phyloP scores from a whole-genome alignment of 495 filamentous ascomycete species.

The Talaromyces liani region DNA sequence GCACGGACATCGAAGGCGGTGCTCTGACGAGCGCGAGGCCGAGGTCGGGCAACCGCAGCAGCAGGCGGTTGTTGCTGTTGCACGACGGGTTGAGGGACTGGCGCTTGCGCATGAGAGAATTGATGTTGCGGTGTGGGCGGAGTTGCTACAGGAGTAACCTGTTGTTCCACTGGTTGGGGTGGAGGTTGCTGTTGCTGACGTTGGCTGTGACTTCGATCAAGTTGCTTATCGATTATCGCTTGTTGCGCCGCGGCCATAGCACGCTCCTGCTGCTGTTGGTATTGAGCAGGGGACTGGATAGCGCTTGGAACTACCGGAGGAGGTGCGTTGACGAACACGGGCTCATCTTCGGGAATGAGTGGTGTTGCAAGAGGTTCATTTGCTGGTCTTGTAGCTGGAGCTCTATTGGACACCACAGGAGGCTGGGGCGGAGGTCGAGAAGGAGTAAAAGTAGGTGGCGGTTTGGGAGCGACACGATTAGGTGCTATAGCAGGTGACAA shows the following conservation, averaged over 20 bases:
- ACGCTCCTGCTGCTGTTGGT: constrained; percentile 82
- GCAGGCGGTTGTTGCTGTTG: constrained; percentile 17
- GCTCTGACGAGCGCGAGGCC: constrained; percentile 69
- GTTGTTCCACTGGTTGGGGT: constrained; percentile 21
- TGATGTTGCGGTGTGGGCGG: constrained; percentile 50
- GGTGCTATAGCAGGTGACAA: constrained; percentile 28
- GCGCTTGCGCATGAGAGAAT: constrained; percentile 26
- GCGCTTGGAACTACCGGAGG: constrained; percentile 22
- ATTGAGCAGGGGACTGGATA: constrained; percentile 42
- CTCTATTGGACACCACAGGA: constrained; percentile 28
- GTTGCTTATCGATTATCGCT: constrained; percentile 46
- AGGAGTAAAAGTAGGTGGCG: constrained; percentile 27
- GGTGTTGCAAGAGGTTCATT: constrained; percentile 15
- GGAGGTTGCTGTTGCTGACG: constrained; percentile 40
- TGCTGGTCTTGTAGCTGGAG: constrained; percentile 14
- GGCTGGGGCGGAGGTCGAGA: constrained; percentile 44
- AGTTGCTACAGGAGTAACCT: constrained; percentile 21
- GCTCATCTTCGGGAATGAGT: constrained; percentile 43
- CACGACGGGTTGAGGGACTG: constrained; percentile 13
- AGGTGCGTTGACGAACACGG: constrained; percentile 39
- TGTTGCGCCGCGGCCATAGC: constrained; percentile 69
- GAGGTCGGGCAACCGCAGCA: constrained; percentile 57
- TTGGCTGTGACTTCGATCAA: constrained; percentile 63
- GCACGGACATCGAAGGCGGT: constrained; percentile 73
- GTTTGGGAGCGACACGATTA: constrained; percentile 38